Evolutionary conservation across 352 stramenopile genomes (phyloP), one percentile per base, ranked within the genome.

Genomic region (Globisporangium middletonii): DNA sequence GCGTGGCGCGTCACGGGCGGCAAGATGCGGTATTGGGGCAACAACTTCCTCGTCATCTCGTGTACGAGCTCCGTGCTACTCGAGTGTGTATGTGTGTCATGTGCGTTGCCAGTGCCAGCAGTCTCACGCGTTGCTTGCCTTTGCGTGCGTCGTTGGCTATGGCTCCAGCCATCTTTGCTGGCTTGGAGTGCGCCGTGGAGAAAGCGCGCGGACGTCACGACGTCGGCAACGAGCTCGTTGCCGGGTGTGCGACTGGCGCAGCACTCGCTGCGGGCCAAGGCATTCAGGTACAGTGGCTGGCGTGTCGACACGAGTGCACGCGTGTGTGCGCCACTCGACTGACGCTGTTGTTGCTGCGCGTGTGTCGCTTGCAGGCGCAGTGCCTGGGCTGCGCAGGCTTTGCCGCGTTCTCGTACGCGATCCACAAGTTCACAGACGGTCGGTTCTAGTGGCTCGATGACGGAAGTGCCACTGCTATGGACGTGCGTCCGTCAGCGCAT

Each of bases 151-250:
- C 35, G 46, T 27, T 53, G 2, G 37, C 4, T 62, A 6, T 28
- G 13, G 3, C 7, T 58, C 4, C n/a, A 88, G 92, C 90, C 35
- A 95, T 99, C 64, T 98, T 98, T 64, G 95, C 91, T 26, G 94
- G 92, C 33, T 75, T 96, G 7, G 96, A 99, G 71, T 99, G 96
- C 58, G 72, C 87, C 16, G 78, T 96, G 2, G 95, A 98, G 72
- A 98, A 98, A 68, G 88, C 86, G 60, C 77, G 96, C 30, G 96
- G 89, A 49, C 92, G 95, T 23, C 91, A 98, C 65, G 96, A 99
- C 68, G 89, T 98, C 46, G 95, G 89, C 65, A 99, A 98, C 73
- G 83, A 92, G 23, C 80, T 98, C 27, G 69, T 95, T 35, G 94
- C 89, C 37, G 96, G 96, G 50, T 99, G 96, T 67, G 88, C 97